Percentiles rank a stretch among this genome's conserved stretches.
Conservation (phyloP, 176 grass and related monocot genomes). For the Carex myosuroides region DNA sequence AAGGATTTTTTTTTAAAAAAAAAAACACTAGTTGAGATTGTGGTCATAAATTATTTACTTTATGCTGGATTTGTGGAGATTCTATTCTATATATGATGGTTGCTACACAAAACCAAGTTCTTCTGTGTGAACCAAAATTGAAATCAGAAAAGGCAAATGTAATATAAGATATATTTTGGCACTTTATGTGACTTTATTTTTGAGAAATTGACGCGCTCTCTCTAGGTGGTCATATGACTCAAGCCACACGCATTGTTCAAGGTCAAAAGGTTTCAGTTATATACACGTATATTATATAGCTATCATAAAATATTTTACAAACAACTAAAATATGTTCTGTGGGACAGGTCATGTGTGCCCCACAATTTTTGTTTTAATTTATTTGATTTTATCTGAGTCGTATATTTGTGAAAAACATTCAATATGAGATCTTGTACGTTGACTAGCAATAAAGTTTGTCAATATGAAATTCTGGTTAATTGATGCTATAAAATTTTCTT, state of each 20-base stretch:
- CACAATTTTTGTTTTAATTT: neutral
- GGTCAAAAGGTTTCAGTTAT: neutral
- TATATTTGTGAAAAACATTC: neutral
- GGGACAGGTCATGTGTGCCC: neutral
- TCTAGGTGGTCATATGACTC: conserved; percentile 2
- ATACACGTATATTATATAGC: neutral
- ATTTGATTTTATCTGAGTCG: neutral
- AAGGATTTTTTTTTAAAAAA: neutral
- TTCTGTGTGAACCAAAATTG: neutral
- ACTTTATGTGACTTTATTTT: neutral
- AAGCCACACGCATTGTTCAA: neutral
- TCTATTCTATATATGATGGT: neutral
- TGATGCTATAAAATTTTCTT: neutral
- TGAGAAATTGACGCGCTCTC: neutral
- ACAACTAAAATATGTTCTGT: neutral
- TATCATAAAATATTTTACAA: neutral
- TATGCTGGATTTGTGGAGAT: neutral
- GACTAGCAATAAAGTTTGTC: neutral
- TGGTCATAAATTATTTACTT: conserved; percentile 1
- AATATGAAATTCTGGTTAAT: neutral
- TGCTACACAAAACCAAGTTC: neutral
- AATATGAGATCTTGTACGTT: neutral
- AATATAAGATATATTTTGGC: neutral
- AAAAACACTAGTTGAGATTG: neutral
- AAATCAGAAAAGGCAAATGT: neutral